A percentile compares a stretch with the other conserved stretches of the same genome.
These are phyloP conservation scores for Jatropha multifida DNA, from an alignment of 441 rosid genomes.

Conservation along the genomic window DNA sequence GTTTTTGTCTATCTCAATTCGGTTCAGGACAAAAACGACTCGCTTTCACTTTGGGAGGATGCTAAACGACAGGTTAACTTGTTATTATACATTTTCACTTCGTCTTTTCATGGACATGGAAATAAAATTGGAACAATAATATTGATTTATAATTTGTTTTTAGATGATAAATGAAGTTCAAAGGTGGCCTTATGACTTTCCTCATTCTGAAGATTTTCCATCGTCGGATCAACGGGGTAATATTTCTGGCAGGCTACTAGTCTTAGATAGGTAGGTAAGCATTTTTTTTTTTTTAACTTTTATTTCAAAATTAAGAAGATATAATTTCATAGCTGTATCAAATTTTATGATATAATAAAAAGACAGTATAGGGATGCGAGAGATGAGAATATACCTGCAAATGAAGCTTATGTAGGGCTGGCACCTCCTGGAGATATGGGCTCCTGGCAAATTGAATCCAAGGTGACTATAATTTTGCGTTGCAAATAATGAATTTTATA, in stretches of 20 bases:
- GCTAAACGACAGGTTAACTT: constrained; percentile 64
- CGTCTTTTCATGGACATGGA: neutral
- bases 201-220: constrained; percentile 62
- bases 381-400: constrained; percentile 36
- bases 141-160: neutral
- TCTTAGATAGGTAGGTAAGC: constrained; percentile 52
- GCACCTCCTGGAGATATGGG: constrained; percentile 74
- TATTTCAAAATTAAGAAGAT: too few relatives aligned
- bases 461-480: constrained; percentile 34
- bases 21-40: constrained; percentile 25
- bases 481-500: too few relatives aligned
- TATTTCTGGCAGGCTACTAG: constrained; percentile 58
- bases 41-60: constrained; percentile 68
- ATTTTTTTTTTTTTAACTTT: neutral
- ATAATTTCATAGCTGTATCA: too few relatives aligned
- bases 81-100: neutral
- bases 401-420: constrained; percentile 61
- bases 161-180: constrained; percentile 56
- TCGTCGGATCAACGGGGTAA: constrained; percentile 52
- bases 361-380: constrained; percentile 34
- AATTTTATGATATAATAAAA: too few relatives aligned
- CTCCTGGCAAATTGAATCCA: constrained; percentile 80
- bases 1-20: constrained; percentile 65
- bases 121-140: neutral
- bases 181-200: constrained; percentile 78